These are phyloP conservation scores for Scalesia atractyloides DNA, from an alignment of 129 eudicot species.

Conservation along the genomic window DNA sequence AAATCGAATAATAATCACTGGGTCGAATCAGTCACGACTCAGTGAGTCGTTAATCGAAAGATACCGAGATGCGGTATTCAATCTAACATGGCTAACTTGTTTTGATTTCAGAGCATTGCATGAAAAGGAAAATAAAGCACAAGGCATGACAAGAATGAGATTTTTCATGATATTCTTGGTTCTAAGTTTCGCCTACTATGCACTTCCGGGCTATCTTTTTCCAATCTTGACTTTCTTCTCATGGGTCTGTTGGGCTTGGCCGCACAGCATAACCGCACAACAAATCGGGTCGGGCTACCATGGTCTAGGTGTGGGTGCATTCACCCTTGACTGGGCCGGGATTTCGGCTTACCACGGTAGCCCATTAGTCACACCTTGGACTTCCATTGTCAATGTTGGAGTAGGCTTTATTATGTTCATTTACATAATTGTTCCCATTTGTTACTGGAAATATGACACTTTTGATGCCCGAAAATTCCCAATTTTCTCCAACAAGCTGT, in stretches of 20 bases:
- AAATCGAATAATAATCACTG: conserved; percentile 18
- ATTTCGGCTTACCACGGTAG: conserved; percentile 94
- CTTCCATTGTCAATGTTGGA: conserved; percentile 79
- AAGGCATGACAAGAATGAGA: conserved; percentile 78
- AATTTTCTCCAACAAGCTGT: conserved; percentile 74
- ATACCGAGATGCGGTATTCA: background rate
- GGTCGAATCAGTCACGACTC: conserved; percentile 1
- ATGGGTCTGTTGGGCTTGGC: conserved; percentile 97
- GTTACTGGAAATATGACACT: conserved; percentile 90
- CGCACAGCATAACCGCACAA: conserved; percentile 82
- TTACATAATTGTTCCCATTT: conserved; percentile 85
- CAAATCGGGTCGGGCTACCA: conserved; percentile 91
- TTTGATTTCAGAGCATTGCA: conserved; percentile 69
- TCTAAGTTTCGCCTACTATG: conserved; percentile 78
- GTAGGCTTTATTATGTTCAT: conserved; percentile 84
- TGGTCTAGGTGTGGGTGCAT: conserved; percentile 92
- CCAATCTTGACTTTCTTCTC: conserved; percentile 90
- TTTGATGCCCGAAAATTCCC: conserved; percentile 90
- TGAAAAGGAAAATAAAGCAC: conserved; percentile 62
- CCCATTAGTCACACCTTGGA: conserved; percentile 90
- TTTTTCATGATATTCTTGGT: conserved; percentile 72
- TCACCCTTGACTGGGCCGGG: conserved; percentile 97
- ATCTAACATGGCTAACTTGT: background rate
- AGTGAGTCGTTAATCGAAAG: background rate
- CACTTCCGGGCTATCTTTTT: conserved; percentile 90